These are phyloP conservation scores for Aureobasidium sp. DNA, from an alignment of 2,329 filamentous ascomycete genomes.

Conservation along the genomic window DNA sequence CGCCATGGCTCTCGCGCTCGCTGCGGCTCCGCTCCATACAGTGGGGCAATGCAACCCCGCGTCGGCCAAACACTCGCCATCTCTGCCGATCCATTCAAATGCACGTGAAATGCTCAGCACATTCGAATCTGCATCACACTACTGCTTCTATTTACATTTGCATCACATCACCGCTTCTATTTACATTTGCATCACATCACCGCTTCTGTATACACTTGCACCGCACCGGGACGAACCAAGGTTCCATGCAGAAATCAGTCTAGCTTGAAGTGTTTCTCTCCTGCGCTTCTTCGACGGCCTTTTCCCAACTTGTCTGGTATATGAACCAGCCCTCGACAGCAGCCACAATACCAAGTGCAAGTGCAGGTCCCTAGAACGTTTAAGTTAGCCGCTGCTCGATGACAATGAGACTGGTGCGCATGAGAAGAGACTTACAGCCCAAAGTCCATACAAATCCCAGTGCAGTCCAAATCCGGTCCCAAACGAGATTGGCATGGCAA, in stretches of 20 bases:
- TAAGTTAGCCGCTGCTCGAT: conserved; percentile 20
- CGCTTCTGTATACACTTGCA: no score
- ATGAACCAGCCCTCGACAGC: conserved; percentile 53
- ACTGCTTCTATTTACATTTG: no score
- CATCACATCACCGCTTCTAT: no score
- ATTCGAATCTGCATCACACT: no score
- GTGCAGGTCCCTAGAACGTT: conserved; percentile 33
- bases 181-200: no score
- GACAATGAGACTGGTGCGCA: no score
- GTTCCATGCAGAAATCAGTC: no score
- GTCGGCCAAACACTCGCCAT: not conserved
- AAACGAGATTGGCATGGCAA: conserved; percentile 79
- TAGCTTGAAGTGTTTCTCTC: conserved; percentile 47
- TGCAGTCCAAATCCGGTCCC: conserved; percentile 65
- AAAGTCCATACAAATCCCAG: conserved; percentile 74
- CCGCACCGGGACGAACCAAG: no score
- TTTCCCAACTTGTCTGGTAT: conserved; percentile 45
- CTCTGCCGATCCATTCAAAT: not conserved
- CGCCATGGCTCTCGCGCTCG: not conserved
- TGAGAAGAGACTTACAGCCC: conserved; percentile 39
- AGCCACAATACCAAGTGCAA: conserved; percentile 60
- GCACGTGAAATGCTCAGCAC: not conserved
- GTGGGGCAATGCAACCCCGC: conserved; percentile 11
- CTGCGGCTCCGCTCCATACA: not conserved
- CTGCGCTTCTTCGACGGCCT: conserved; percentile 53